Evolutionary conservation across 1,284 basidiomycete species (phyloP).

Genomic region (Ustilago vetiveriae): DNA sequence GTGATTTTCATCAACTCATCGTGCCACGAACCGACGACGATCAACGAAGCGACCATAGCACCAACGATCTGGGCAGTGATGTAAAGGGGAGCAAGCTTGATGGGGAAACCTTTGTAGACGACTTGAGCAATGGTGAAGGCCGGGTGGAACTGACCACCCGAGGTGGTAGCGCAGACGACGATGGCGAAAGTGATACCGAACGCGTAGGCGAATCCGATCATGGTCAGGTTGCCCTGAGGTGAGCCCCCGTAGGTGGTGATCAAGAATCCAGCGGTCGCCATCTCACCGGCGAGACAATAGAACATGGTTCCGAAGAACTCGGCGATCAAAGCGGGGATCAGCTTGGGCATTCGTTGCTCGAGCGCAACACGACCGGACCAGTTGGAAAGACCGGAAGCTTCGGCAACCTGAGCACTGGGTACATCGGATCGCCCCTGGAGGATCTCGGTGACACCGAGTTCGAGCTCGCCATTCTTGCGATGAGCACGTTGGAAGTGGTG

Average conservation of each 20-base stretch:
- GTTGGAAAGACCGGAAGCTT: constrained; percentile 25
- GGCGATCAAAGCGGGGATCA: constrained; percentile 31
- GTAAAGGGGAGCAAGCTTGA: constrained; percentile 52
- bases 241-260: constrained; percentile 38
- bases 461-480: constrained; percentile 41
- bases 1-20: constrained; percentile 48
- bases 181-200: constrained; percentile 57
- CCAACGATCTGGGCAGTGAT: constrained; percentile 52
- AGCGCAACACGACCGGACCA: constrained; percentile 30
- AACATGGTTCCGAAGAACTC: constrained; percentile 40
- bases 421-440: constrained; percentile 46
- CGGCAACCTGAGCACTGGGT: constrained; percentile 28
- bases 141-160: constrained; percentile 57
- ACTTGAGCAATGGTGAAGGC: constrained; percentile 53
- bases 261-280: constrained; percentile 47
- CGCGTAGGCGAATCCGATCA: constrained; percentile 57
- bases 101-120: constrained; percentile 58
- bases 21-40: constrained; percentile 48
- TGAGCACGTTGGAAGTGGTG: constrained; percentile 50
- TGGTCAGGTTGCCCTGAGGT: constrained; percentile 45
- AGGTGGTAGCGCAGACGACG: constrained; percentile 49
- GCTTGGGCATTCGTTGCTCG: constrained; percentile 29
- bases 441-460: constrained; percentile 53
- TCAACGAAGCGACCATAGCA: constrained; percentile 47
- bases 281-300: constrained; percentile 52